Evolutionary conservation across 768 basidiomycete genomes (phyloP).

Genomic region (Phanerochaete sordida): DNA sequence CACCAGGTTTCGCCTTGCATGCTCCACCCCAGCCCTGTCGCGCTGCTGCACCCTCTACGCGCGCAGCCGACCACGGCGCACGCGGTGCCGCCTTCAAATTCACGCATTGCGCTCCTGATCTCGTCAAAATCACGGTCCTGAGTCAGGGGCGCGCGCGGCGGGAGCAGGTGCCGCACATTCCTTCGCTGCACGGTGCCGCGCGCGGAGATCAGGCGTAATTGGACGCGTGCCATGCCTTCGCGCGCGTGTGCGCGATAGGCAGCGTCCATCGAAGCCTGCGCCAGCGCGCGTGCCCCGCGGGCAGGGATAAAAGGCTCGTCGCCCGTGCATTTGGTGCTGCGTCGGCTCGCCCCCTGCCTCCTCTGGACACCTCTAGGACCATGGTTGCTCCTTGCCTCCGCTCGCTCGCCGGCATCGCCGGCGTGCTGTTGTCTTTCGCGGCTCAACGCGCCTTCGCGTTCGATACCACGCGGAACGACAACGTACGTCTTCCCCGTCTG

Average conservation of each 20-base stretch:
- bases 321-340: not conserved
- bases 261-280: not conserved
- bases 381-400: conserved; percentile 7
- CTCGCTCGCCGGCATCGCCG: conserved; percentile 3
- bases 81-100: not conserved
- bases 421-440: not conserved
- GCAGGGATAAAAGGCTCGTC: not conserved
- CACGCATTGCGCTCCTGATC: not conserved
- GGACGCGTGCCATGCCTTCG: not conserved
- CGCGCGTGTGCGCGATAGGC: conserved; percentile 1
- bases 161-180: not conserved
- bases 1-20: not conserved
- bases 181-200: not conserved
- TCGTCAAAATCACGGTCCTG: not conserved
- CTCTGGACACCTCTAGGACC: not conserved
- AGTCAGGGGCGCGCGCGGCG: not conserved
- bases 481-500: conserved; percentile 25
- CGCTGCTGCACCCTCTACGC: not conserved
- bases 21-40: not conserved
- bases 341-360: conserved; percentile 1
- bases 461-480: conserved; percentile 35
- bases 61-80: not conserved
- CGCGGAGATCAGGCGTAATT: not conserved
- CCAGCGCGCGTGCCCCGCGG: not conserved
- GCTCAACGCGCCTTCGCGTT: conserved; percentile 21